Evolutionary conservation across 768 basidiomycete species (phyloP).

Genomic region (Suillus paluster): DNA sequence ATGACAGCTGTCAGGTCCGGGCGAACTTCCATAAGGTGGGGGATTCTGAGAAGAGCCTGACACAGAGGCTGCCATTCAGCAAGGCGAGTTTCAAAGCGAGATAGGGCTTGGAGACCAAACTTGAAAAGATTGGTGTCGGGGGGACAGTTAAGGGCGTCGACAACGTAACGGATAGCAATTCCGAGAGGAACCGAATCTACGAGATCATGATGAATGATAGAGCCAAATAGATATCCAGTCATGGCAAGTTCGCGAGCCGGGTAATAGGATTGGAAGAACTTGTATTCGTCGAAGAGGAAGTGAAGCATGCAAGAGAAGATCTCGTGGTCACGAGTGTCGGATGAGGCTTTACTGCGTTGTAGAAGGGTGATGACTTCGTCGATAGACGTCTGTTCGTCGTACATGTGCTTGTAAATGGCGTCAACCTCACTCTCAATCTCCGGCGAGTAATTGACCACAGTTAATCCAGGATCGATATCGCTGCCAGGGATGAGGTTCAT

Average conservation of each 20-base stretch:
- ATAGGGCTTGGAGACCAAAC: constrained; percentile 91
- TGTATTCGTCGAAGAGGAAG: constrained; percentile 99
- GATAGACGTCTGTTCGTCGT: constrained; percentile 91
- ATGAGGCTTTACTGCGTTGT: constrained; percentile 82
- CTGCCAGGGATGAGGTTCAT: constrained; percentile 90
- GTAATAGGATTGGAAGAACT: constrained; percentile 97
- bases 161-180: constrained; percentile 95
- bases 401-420: constrained; percentile 97
- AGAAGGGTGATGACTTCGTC: constrained; percentile 93
- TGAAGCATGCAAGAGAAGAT: constrained; percentile 99
- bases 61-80: constrained; percentile 94
- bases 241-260: constrained; percentile 92
- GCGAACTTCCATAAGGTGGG: constrained; percentile 82
- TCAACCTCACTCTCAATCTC: constrained; percentile 96
- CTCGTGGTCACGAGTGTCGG: constrained; percentile 86
- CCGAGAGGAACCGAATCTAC: constrained; percentile 94
- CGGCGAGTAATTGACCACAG: constrained; percentile 82
- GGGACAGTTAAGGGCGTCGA: constrained; percentile 90
- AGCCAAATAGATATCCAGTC: constrained; percentile 96
- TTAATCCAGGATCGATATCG: constrained; percentile 89
- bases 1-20: constrained; percentile 79
- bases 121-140: constrained; percentile 93
- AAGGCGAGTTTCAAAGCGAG: constrained; percentile 84
- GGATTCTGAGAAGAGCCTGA: constrained; percentile 84
- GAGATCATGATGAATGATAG: constrained; percentile 90